Base-by-base conservation (phyloP, 768 basidiomycete genomes). In the Clitopilus hobsonii region DNA sequence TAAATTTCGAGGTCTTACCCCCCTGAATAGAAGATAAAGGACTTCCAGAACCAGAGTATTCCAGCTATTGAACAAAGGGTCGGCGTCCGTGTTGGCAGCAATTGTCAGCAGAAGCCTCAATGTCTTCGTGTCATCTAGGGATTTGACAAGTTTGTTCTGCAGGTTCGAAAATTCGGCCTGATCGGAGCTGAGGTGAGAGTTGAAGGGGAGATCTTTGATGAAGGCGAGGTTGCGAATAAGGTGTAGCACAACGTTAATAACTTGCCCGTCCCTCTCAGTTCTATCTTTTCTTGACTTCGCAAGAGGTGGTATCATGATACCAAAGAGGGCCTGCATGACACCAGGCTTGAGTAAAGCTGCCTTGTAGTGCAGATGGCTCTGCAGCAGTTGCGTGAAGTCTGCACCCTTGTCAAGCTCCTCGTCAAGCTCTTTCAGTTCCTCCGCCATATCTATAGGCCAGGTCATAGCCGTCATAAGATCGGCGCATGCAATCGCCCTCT, bases 391-490 rank as follows among this genome's bases (percentile, higher is more conserved):
- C 0, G 93, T 93, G 69, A 94, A 98, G 67, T 99, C 97, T 14
- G 91, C 84, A 16, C 86, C 84, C 57, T 81, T 83, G 69, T 91
- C 90, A 18, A 83, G 61, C 32, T 88, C 90, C 41, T 94, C 90
- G 65, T 89, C 87, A 53, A 98, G 83, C 65, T 98, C 97, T 62
- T 89, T 90, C 59, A 99, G 76, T 70, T 98, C 97, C 63, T 92
- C 90, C 0, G 93, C 90, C 58, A 98, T 76, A 69, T 98, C 92
- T 53, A 99, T 96, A 0, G 97, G 97, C 97, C 97, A 99, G 1
- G 96, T 98, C 91, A 99, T 91, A 0, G 95, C 94, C 0, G 93
- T 91, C 67, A 98, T 86, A 22, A 99, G 75, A 66, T 98, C 97
- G 6, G 85, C 87, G 59, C 87, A 89, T 0, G 86, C 83, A 24